Base-by-base conservation (phyloP, 1,139 yeast genomes). In the Saccharomycopsis phalli region DNA sequence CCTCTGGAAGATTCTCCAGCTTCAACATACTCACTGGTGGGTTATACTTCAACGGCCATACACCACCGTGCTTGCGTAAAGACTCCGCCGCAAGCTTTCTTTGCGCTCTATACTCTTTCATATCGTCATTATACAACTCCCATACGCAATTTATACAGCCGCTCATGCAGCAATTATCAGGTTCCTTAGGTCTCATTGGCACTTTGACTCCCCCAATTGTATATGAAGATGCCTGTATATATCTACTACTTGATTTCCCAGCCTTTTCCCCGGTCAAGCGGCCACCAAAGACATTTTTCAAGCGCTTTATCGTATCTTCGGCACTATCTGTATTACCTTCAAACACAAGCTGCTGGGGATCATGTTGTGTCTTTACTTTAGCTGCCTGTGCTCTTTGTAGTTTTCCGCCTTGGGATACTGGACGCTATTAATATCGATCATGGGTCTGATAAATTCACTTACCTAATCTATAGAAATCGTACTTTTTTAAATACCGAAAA, bases 131-230 rank as follows among this genome's bases (percentile, higher is more conserved):
- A 58, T 75, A 91, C 43, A 83, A 63, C 52, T 88, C 96, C 97
- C 97, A 91, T 1, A 91, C 97, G 60, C 98, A 91, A 59, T 88
- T 84, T 31, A 86, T 76, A 58, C 98, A 91, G 1, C 98, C 98
- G 49, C 94, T 80, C 95, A 87, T 87, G 58, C 98, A 91, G 58
- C 98, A 91, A 58, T 88, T 87, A 53, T 87, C 94, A 2, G 97
- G 97, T 53, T 86, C 95, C 4, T 64, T 66, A 1, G 98, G 98
- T 53, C 69, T 71, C 14, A 72, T 74, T 2, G 95, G 95, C 0
- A 91, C 94, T 3, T 57, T 58, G 0, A 88, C 63, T 0, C 96
- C 96, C 0, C 77, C 88, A 4, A 88, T 74, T 2, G 53, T 50
- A 30, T 59, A 51, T 1, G 73, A 66, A 36, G 63, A 58, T 8